Evolutionary conservation across 352 stramenopile species (phyloP).

Genomic region (Globisporangium viniferum): DNA sequence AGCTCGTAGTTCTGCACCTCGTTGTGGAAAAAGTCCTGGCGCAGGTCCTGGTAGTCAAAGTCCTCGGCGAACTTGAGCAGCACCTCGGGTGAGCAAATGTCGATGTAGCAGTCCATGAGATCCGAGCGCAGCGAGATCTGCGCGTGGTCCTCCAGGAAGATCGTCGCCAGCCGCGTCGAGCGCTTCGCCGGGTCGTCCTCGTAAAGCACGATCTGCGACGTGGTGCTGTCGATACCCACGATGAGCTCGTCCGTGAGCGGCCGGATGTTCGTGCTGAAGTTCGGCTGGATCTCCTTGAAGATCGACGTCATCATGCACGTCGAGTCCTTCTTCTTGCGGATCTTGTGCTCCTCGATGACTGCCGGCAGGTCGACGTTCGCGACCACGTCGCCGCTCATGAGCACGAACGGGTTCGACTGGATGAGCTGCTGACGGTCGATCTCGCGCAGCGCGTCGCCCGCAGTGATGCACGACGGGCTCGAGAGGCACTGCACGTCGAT

Average conservation of each 20-base stretch:
- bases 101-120: constrained; percentile 96
- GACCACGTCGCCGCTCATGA: constrained; percentile 96
- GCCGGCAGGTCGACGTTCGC: constrained; percentile 93
- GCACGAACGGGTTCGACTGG: constrained; percentile 96
- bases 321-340: constrained; percentile 86
- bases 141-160: constrained; percentile 83
- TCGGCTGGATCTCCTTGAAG: constrained; percentile 86
- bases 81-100: constrained; percentile 98
- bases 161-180: constrained; percentile 51
- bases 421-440: constrained; percentile 94
- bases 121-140: constrained; percentile 91
- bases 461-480: constrained; percentile 85
- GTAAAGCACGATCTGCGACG: constrained; percentile 84
- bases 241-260: constrained; percentile 80
- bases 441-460: constrained; percentile 94
- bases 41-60: constrained; percentile 98
- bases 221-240: constrained; percentile 72
- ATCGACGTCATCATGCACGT: constrained; percentile 96
- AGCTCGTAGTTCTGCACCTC: constrained; percentile 98
- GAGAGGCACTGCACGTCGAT: constrained; percentile 69
- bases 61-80: constrained; percentile 97
- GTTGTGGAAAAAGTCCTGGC: constrained; percentile 95
- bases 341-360: constrained; percentile 70
- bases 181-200: constrained; percentile 58
- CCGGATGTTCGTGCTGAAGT: constrained; percentile 53